Conservation (phyloP, 208 protist genomes). For the Trypanosomatidae sp. region DNA sequence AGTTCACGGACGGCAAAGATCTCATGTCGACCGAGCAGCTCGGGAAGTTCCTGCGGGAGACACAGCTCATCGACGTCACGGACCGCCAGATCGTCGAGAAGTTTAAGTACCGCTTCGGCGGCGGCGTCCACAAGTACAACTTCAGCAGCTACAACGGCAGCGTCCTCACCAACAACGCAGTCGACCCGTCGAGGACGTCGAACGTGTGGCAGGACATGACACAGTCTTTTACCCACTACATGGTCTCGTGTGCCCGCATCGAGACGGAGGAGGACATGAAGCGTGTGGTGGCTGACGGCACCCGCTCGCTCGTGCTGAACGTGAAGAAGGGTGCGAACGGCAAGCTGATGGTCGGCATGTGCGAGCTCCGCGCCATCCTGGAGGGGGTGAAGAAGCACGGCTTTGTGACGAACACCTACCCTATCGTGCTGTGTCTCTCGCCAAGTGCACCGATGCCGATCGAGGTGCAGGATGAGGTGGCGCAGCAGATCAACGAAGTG, state of each 20-base stretch:
- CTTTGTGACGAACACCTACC: constrained; percentile 75
- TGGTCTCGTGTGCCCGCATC: constrained; percentile 60
- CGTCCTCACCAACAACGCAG: constrained; percentile 80
- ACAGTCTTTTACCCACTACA: constrained; percentile 82
- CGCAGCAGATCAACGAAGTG: constrained; percentile 45
- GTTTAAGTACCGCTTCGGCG: constrained; percentile 87
- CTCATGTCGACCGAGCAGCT: constrained; percentile 73
- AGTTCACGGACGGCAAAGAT: constrained; percentile 65
- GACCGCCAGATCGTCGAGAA: constrained; percentile 81
- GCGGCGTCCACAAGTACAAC: constrained; percentile 85
- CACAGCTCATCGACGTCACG: constrained; percentile 64
- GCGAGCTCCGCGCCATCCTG: constrained; percentile 54
- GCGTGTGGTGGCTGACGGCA: constrained; percentile 33
- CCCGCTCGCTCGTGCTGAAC: constrained; percentile 55
- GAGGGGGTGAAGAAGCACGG: constrained; percentile 73
- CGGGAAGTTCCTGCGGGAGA: constrained; percentile 77
- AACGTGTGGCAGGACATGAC: constrained; percentile 92
- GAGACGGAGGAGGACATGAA: constrained; percentile 67
- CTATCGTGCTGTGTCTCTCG: constrained; percentile 79
- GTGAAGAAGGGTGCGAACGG: constrained; percentile 45
- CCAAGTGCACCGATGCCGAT: constrained; percentile 38
- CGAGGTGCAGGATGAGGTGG: constrained; percentile 59
- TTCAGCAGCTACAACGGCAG: constrained; percentile 79
- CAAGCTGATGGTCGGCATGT: constrained; percentile 58
- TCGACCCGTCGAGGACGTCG: constrained; percentile 73